Evolutionary conservation across 129 eudicot species (phyloP), one percentile per base, ranked within the genome.

Genomic region (Helichrysum umbraculigerum): DNA sequence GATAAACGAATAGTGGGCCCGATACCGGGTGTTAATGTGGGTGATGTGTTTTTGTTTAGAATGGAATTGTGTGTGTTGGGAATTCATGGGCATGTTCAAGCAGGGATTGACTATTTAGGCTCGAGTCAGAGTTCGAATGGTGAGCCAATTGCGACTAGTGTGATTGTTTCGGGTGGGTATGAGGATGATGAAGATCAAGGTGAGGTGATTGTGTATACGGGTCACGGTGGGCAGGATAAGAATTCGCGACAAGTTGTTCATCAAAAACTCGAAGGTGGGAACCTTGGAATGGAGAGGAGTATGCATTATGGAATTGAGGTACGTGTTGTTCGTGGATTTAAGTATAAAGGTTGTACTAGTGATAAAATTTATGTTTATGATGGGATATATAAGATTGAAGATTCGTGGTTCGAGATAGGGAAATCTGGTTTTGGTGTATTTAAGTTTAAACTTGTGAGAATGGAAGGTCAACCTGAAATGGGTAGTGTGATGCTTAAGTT

Each of bases 151-250:
- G 94, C 97, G 0, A 91, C 97, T 14, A 91, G 97, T 67, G 72
- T 91, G 30, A 86, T 88, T n/a, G 91, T 85, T 12, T 91, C 97
- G 0, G 97, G 97, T 63, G 97, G 97, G 32, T 91, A 91, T 51
- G 97, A 91, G 51, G 97, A 91, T 50, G 94, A 91, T 52, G 94
- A 82, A 66, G 97, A 91, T 68, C 65, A 69, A 0, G 97, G 97
- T 14, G 91, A 88, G 41, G 91, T 80, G 21, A 78, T 91, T 0
- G 62, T 84, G 0, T 91, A 91, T 57, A 86, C 97, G 0, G 94
- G 97, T 59, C 97, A 91, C 10, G 97, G 97, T 17, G 97, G 97
- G 30, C 93, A 88, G 71, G 97, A 91, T 69, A 81, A 80, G 78
- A 21, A 79, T 50, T 39, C 66, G 2, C 86, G 66, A 54, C 97